A percentile compares a stretch with the other conserved stretches of the same genome.
phyloP scores from a whole-genome alignment of 345 rosid species.

The Rhodomyrtus tomentosa region DNA sequence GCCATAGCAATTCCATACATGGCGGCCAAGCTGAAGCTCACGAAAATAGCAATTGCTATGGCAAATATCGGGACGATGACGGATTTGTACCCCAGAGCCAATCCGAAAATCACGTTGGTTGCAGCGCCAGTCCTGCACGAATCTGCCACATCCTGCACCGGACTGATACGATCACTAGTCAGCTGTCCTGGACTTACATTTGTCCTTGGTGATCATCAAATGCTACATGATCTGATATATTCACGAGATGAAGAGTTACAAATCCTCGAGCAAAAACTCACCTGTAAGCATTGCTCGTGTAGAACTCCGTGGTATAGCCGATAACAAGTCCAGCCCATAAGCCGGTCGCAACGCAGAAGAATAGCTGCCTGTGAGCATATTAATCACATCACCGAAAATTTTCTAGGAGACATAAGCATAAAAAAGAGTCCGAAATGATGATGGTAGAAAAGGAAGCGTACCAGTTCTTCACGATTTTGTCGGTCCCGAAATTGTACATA shows the following conservation, averaged over 20 bases:
- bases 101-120: constrained; percentile 57
- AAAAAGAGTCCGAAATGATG: neutral
- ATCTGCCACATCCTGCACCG: constrained; percentile 68
- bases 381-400: neutral
- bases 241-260: neutral
- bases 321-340: constrained; percentile 68
- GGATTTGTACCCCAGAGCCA: constrained; percentile 60
- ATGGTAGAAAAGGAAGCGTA: constrained; percentile 2
- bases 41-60: constrained; percentile 42
- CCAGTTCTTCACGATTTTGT: constrained; percentile 50
- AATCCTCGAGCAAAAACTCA: neutral
- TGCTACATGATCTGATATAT: neutral
- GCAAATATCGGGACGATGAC: constrained; percentile 59
- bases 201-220: neutral
- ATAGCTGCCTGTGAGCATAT: constrained; percentile 35
- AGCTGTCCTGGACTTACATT: neutral
- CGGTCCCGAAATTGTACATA: constrained; percentile 37
- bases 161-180: constrained; percentile 14
- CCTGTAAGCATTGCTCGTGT: constrained; percentile 67
- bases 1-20: constrained; percentile 66
- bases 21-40: constrained; percentile 60
- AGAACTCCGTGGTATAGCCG: constrained; percentile 49
- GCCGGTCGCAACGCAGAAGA: constrained; percentile 54
- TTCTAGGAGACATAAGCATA: neutral
- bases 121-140: constrained; percentile 57